Base-by-base conservation (phyloP, 352 stramenopile genomes). In the Elongisporangium undulatum region DNA sequence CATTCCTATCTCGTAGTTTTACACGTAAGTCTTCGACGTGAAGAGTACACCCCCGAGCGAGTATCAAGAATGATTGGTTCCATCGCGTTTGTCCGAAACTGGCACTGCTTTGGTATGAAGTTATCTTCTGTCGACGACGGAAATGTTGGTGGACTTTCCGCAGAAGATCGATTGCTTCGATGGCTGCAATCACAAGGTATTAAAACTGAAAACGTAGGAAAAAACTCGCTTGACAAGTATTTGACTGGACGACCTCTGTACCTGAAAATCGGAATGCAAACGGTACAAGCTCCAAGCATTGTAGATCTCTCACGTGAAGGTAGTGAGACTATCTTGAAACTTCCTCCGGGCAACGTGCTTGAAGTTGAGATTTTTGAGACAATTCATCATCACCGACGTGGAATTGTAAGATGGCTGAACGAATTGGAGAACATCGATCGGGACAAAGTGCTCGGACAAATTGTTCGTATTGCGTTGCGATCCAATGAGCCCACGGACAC, bases 151-250 rank as follows among this genome's bases (percentile, higher is more conserved):
- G 71, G 64, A 1, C 49, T 95, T 19, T 79, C 74, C 10, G 85
- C 79, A 7, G 82, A 95, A 69, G 80, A 95, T 20, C 72, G 89
- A 0, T 52, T 97, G 29, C 69, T 95, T 52, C 87, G 89, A 6
- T 97, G 89, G 83, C 71, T 97, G 39, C 89, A 97, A 69, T 87
- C 89, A 0, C 87, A 97, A 71, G 89, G 89, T 15, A 90, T 97
- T 53, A 89, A 96, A 64, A 97, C 89, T 8, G 72, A 84, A 39
- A 94, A 95, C 57, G 74, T 97, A 7, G 63, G 75, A 8, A 89
- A 86, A 50, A 83, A 75, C 22, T 94, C 85, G 0, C 64, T 97
- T 21, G 74, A 94, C 4, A 96, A 94, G 62, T 97, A 97, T 50
- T 58, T 96, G 26, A 90, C 87, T 49, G 85, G 84, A 0, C 81